A percentile compares a stretch with the other conserved stretches of the same genome.
Evolutionary conservation across 176 grass and related monocot genomes (phyloP).

Genomic region (Avena insularis): DNA sequence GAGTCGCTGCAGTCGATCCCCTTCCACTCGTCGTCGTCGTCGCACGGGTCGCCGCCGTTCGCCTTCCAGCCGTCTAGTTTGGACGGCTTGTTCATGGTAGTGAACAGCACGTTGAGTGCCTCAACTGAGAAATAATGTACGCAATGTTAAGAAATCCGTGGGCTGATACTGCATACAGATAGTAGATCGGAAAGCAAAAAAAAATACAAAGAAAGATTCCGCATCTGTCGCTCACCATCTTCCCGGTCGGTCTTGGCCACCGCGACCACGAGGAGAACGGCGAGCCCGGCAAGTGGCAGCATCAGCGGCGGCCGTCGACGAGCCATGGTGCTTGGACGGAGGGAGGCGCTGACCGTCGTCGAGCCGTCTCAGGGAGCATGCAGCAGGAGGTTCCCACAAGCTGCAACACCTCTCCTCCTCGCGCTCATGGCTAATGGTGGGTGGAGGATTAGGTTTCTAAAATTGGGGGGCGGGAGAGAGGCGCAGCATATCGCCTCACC

Average conservation of each 20-base stretch:
- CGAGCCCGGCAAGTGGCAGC: constrained; percentile 10
- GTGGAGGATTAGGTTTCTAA: constrained; percentile 28
- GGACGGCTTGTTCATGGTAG: constrained; percentile 73
- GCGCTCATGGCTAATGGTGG: constrained; percentile 40
- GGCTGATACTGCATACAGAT: no score
- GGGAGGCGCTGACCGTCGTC: background rate
- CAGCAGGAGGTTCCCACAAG: background rate
- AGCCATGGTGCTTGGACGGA: constrained; percentile 46
- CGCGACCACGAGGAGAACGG: constrained; percentile 23
- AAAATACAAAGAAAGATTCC: background rate
- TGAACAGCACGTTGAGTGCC: constrained; percentile 86
- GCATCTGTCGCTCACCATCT: constrained; percentile 53
- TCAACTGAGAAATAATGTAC: constrained; percentile 46
- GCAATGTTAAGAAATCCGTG: background rate
- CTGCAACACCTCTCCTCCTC: constrained; percentile 17
- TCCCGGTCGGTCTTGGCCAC: constrained; percentile 67
- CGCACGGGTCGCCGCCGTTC: constrained; percentile 79
- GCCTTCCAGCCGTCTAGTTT: constrained; percentile 67
- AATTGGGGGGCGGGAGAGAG: constrained; percentile 35
- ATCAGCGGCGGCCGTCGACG: background rate
- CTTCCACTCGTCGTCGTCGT: constrained; percentile 60
- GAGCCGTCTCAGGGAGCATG: background rate
- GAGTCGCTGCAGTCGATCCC: constrained; percentile 75
- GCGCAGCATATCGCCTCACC: background rate
- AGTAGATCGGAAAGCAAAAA: background rate